Conservation (phyloP, 805 yeast species). For the Torulaspora microellipsoides region DNA sequence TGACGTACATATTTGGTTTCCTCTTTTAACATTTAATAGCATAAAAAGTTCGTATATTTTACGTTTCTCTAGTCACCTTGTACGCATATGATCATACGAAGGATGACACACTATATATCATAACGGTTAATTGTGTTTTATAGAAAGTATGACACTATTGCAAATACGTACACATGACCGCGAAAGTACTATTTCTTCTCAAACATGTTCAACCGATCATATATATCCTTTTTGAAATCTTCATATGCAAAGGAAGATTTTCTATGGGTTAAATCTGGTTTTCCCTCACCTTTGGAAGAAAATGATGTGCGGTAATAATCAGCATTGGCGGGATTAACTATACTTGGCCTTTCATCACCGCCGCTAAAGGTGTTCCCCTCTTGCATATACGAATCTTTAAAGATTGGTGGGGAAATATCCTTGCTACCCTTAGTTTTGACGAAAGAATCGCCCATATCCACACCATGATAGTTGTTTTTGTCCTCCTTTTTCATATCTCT, state of each 20-base stretch:
- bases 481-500: conserved; percentile 8
- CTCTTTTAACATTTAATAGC: too few relatives aligned
- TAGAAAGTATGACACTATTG: too few relatives aligned
- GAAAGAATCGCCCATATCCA: conserved; percentile 12
- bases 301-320: conserved; percentile 8
- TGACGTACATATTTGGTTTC: too few relatives aligned
- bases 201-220: conserved; percentile 29
- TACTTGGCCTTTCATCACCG: not conserved
- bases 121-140: too few relatives aligned
- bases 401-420: conserved; percentile 1
- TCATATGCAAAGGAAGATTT: conserved; percentile 29
- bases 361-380: not conserved
- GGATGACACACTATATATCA: too few relatives aligned
- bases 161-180: not conserved
- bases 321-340: conserved; percentile 5
- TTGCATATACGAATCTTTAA: conserved; percentile 6
- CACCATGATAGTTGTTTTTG: conserved; percentile 3
- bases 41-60: too few relatives aligned
- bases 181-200: conserved; percentile 6
- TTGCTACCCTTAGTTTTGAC: not conserved
- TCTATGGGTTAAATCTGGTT: conserved; percentile 16
- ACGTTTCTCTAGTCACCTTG: too few relatives aligned
- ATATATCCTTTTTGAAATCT: conserved; percentile 32
- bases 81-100: too few relatives aligned
- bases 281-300: conserved; percentile 1